These are phyloP conservation scores for Cupressus sempervirens DNA, from an alignment of 75 land plant species.

Conservation along the genomic window DNA sequence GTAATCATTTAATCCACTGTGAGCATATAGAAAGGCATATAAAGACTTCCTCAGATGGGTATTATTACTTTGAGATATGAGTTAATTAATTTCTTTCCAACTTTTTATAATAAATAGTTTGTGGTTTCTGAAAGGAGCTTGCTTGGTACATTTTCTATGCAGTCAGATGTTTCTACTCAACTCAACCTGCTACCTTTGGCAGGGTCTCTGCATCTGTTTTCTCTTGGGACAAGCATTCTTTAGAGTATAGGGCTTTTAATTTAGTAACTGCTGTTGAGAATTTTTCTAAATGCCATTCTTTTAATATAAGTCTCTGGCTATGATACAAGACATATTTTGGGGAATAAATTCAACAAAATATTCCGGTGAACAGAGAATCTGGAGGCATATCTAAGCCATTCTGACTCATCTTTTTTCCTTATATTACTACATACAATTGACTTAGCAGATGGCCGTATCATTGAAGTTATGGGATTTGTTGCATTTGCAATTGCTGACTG, in stretches of 20 bases:
- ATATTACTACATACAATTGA: not conserved
- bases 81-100: not conserved
- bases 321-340: not conserved
- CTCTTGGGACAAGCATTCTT: not conserved
- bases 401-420: not conserved
- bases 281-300: not conserved
- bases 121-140: not conserved
- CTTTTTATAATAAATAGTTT: not conserved
- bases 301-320: not conserved
- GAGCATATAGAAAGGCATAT: conserved; percentile 1
- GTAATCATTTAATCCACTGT: not conserved
- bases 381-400: not conserved
- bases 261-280: not conserved
- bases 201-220: not conserved
- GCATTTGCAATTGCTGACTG: not conserved
- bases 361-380: not conserved
- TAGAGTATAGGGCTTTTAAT: not conserved
- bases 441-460: not conserved
- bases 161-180: not conserved
- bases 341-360: not conserved
- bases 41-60: not conserved
- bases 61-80: not conserved
- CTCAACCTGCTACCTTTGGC: not conserved
- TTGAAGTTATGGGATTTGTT: not conserved
- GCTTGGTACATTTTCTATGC: not conserved